Percentiles rank a stretch among this genome's conserved stretches.
phyloP scores from a whole-genome alignment of 176 grass and related monocot species.

The Rhynchospora tenuis region DNA sequence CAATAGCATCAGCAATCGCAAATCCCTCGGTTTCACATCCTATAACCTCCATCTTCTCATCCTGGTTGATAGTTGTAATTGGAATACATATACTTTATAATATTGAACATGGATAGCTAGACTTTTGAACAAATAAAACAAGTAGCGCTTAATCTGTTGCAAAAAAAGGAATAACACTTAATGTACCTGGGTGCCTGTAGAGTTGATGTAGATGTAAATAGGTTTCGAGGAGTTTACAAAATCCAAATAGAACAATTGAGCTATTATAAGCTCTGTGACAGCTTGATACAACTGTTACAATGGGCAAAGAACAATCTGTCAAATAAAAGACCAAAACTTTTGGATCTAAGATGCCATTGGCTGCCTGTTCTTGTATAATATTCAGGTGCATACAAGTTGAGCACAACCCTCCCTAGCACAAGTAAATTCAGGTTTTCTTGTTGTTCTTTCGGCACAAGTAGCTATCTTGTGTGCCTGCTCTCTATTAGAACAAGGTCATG shows the following conservation, averaged over 20 bases:
- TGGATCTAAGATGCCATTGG: not conserved
- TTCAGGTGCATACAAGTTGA: not conserved
- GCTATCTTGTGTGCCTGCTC: not conserved
- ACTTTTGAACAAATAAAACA: constrained; percentile 2
- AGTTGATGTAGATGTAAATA: constrained; percentile 85
- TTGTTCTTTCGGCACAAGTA: not conserved
- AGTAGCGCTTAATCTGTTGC: not conserved
- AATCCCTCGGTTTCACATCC: constrained; percentile 73
- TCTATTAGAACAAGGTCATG: not conserved
- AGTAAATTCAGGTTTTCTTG: not conserved
- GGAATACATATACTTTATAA: constrained; percentile 16
- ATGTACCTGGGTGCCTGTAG: constrained; percentile 57
- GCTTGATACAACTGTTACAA: constrained; percentile 40
- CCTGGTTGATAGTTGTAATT: constrained; percentile 33
- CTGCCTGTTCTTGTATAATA: not conserved
- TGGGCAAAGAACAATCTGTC: constrained; percentile 22
- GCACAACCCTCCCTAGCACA: not conserved
- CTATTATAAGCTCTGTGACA: constrained; percentile 81
- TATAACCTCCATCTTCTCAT: constrained; percentile 65
- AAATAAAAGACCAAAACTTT: not conserved
- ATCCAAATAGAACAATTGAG: constrained; percentile 82
- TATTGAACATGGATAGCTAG: not conserved
- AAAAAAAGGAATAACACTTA: not conserved
- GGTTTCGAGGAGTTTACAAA: constrained; percentile 74
- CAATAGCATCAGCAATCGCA: constrained; percentile 70